Base-by-base conservation (phyloP, 345 rosid genomes). In the Eucalyptus grandis region DNA sequence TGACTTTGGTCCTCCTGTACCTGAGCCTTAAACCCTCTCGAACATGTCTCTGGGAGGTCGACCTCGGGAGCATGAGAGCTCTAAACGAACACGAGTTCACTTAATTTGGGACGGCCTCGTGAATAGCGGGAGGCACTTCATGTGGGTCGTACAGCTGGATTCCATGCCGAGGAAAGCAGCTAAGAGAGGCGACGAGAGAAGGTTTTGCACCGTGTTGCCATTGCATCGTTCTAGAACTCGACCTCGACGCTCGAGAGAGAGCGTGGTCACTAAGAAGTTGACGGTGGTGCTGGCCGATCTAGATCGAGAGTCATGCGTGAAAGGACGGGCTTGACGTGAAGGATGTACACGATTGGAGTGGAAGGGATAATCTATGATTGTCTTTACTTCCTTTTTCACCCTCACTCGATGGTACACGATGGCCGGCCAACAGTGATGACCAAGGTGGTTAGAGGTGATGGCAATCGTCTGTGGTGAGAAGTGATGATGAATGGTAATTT, bases 341-440 rank as follows among this genome's bases (percentile, higher is more conserved):
- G 65, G 6, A 58, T 26, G 14, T 26, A 11, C 14, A 27, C n/a
- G 14, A 11, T 26, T 1, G 65, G 65, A 5, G 65, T 58, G 65
- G n/a, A 58, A 58, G 11, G 0, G n/a, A 26, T 58, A 27, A 58
- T 58, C 14, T n/a, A n/a, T n/a, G n/a, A n/a, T n/a, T 58, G 3
- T 58, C n/a, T 26, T 26, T 58, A 58, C 14, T 0, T 1, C 1
- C 14, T 12, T 58, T 26, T 58, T 11, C 65, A 26, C 7, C n/a
- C n/a, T 58, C 65, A 58, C n/a, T 58, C 2, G 3, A 5, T 2
- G 0, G 2, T 26, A 58, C 65, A 58, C 3, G 2, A 58, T 58
- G 1, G 3, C 6, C 2, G 2, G 14, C n/a, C 1, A 6, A 27
- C 2, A 27, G 4, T 58, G 65, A 58, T 26, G 67, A 58, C 67